phyloP scores from a whole-genome alignment of 2,329 filamentous ascomycete genomes.

The Calonectria hongkongensis region DNA sequence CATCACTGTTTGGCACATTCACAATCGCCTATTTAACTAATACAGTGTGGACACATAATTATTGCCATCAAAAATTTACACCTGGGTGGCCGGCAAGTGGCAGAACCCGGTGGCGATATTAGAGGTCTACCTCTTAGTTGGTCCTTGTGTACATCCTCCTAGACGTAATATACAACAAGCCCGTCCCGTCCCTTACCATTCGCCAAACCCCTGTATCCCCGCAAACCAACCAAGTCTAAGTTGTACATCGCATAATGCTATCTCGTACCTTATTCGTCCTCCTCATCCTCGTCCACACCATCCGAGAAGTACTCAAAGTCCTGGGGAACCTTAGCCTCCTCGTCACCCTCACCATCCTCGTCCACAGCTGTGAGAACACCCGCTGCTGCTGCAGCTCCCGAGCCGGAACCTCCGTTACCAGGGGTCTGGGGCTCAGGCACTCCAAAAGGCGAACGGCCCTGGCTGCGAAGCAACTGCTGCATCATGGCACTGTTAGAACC shows the following conservation, averaged over 20 bases:
- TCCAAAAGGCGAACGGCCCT: constrained; percentile 60
- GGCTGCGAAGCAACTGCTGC: constrained; percentile 65
- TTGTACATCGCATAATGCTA: constrained; percentile 46
- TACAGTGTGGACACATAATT: not conserved
- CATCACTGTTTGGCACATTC: not conserved
- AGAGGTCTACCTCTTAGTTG: constrained; percentile 46
- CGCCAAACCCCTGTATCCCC: constrained; percentile 43
- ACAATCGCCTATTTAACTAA: not conserved
- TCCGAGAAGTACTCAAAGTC: constrained; percentile 89
- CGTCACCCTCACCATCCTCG: constrained; percentile 84
- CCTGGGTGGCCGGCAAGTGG: not conserved
- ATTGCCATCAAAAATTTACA: constrained; percentile 28
- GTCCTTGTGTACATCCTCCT: constrained; percentile 44
- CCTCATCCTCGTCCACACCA: constrained; percentile 72
- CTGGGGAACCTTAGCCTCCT: constrained; percentile 81
- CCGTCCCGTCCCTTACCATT: constrained; percentile 35
- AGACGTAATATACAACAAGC: constrained; percentile 48
- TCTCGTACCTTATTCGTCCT: constrained; percentile 52
- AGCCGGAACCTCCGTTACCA: constrained; percentile 50
- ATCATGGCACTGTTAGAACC: constrained; percentile 59
- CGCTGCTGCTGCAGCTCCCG: constrained; percentile 82
- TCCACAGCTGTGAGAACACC: constrained; percentile 91
- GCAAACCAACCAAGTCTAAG: constrained; percentile 45
- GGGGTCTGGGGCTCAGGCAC: constrained; percentile 55
- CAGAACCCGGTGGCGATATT: constrained; percentile 20